Evolutionary conservation across 345 rosid genomes (phyloP).

Genomic region (Adansonia digitata): DNA sequence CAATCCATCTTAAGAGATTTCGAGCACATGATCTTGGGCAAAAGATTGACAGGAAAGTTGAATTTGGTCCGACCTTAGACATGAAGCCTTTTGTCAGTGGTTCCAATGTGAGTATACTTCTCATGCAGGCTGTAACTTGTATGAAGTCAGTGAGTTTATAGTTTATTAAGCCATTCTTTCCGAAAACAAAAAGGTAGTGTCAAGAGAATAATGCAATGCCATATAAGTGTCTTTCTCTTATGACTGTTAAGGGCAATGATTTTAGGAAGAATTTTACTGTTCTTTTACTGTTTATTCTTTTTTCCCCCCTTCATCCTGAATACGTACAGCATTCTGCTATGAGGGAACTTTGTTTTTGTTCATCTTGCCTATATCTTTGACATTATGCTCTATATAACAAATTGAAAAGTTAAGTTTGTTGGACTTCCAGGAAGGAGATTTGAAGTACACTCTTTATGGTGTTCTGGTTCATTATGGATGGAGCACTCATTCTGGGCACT

Average conservation of each 20-base stretch:
- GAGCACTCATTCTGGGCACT: constrained; percentile 89
- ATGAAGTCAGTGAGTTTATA: not conserved
- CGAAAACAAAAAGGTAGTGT: not conserved
- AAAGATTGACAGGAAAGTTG: constrained; percentile 72
- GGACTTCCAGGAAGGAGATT: constrained; percentile 66
- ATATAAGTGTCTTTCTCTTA: not conserved
- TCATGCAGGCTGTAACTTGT: not conserved
- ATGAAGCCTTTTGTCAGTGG: constrained; percentile 80
- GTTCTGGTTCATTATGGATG: constrained; percentile 89
- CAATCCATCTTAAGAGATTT: constrained; percentile 87
- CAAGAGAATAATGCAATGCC: not conserved
- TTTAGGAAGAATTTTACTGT: not conserved
- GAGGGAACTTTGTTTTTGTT: not conserved
- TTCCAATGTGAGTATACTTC: constrained; percentile 58
- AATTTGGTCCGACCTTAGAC: constrained; percentile 57
- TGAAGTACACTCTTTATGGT: constrained; percentile 89
- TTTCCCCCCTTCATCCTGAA: not conserved
- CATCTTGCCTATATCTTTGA: not conserved
- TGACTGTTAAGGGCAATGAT: not conserved
- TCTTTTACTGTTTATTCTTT: not conserved
- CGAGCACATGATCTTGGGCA: constrained; percentile 64
- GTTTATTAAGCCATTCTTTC: not conserved
- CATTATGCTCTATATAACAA: not conserved
- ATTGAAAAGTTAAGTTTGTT: constrained; percentile 7
- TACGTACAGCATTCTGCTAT: not conserved